Percentiles rank a stretch among this genome's conserved stretches.
Conservation (phyloP, 2,329 filamentous ascomycete species). For the Fusarium longipes region DNA sequence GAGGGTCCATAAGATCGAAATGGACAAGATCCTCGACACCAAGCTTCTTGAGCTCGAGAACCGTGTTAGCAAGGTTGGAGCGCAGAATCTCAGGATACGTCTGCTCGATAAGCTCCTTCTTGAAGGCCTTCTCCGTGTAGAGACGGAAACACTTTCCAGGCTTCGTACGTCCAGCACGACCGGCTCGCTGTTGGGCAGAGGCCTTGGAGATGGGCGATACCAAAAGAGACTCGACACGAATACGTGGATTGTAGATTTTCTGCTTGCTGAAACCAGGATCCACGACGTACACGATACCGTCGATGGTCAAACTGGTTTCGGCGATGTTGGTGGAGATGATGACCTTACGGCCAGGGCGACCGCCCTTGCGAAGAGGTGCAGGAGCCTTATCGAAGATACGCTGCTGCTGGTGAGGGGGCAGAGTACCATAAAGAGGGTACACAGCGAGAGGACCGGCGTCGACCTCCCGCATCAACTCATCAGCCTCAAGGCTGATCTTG, state of each 20-base stretch:
- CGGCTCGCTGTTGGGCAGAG: constrained; percentile 94
- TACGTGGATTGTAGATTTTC: constrained; percentile 98
- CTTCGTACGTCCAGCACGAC: constrained; percentile 98
- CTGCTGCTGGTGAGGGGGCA: constrained; percentile 94
- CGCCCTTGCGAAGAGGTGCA: constrained; percentile 75
- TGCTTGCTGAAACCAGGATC: constrained; percentile 99
- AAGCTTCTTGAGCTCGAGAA: constrained; percentile 96
- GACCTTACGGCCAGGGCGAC: constrained; percentile 89
- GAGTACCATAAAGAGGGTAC: constrained; percentile 92
- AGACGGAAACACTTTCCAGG: constrained; percentile 98
- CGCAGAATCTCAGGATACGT: constrained; percentile 96
- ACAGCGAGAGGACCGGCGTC: constrained; percentile 90
- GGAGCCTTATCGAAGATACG: constrained; percentile 94
- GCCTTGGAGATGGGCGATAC: constrained; percentile 98
- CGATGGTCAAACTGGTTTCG: constrained; percentile 96
- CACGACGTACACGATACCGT: constrained; percentile 99
- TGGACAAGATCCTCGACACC: constrained; percentile 96
- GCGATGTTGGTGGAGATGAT: constrained; percentile 98
- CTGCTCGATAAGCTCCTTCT: constrained; percentile 97
- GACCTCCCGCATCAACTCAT: constrained; percentile 91
- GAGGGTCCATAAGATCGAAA: constrained; percentile 98
- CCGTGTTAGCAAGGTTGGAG: constrained; percentile 94
- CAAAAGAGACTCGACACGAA: constrained; percentile 95
- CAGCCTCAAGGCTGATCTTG: constrained; percentile 89
- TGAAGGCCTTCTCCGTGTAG: constrained; percentile 95